Conservation (phyloP, 2,329 filamentous ascomycete species). For the Trichoderma gracile region DNA sequence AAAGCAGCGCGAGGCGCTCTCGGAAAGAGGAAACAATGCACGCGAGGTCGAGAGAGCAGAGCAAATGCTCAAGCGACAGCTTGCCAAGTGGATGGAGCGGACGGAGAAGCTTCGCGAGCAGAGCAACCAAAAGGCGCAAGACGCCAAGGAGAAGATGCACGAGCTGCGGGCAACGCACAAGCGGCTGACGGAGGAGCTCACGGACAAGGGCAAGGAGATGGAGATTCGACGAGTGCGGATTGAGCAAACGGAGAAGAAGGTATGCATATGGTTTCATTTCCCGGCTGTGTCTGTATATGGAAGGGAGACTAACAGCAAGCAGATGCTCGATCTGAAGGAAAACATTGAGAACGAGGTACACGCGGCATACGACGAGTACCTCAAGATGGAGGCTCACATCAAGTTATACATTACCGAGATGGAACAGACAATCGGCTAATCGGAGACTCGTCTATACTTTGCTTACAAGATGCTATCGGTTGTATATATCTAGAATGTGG, state of each 20-base stretch:
- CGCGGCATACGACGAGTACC: conserved; percentile 86
- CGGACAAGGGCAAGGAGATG: conserved; percentile 86
- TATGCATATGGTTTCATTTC: conserved; percentile 39
- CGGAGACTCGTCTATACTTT: not conserved
- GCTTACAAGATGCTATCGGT: conserved; percentile 18
- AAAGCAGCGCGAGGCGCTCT: conserved; percentile 81
- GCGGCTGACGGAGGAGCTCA: conserved; percentile 78
- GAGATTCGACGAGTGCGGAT: conserved; percentile 90
- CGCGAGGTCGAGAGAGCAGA: conserved; percentile 90
- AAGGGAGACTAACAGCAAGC: conserved; percentile 16
- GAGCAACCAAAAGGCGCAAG: conserved; percentile 76
- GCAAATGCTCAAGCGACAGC: conserved; percentile 76
- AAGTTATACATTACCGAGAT: conserved; percentile 98
- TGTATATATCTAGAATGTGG: conserved; percentile 16
- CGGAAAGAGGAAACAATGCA: conserved; percentile 84
- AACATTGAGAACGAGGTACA: conserved; percentile 95
- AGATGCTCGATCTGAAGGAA: conserved; percentile 98
- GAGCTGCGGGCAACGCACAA: conserved; percentile 78
- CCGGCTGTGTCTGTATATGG: not conserved
- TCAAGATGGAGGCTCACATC: conserved; percentile 97
- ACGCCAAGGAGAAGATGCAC: conserved; percentile 87
- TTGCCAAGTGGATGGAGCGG: conserved; percentile 81
- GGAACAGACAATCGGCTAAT: conserved; percentile 73
- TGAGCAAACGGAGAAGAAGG: conserved; percentile 98
- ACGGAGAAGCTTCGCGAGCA: conserved; percentile 81